Base-by-base conservation (phyloP, 495 filamentous ascomycete species). In the Penicillium coffeae region DNA sequence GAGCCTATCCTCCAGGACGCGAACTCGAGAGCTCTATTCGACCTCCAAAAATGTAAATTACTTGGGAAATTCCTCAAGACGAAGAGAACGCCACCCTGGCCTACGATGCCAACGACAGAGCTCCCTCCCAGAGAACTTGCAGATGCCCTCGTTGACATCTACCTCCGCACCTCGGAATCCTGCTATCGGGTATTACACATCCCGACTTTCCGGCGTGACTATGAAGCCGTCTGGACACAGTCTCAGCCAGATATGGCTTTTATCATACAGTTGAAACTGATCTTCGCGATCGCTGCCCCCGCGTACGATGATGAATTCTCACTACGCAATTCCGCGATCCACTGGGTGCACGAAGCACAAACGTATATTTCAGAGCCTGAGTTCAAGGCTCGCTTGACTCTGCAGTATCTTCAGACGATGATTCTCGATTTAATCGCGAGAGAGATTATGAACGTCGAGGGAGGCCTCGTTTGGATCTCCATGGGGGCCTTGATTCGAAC, bases 131-230 rank as follows among this genome's bases (percentile, higher is more conserved):
- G 74, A 47, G 58, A 64, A 1, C 45, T 80, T 13, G 71, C 77
- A 12, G 63, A 72, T 33, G 20, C 43, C 5, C 62, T 75, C 3
- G 50, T 66, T 15, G 63, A 69, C 1, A 67, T 65, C 1, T 68
- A 76, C 35, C 64, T 73, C 1, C 69, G 66, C 34, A 56, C 74
- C 4, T 65, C 58, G 8, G 78, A 84, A 44, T 42, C 40, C 0
- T 59, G 80, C 46, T 65, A 82, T 50, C 70, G 81, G 13, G 73
- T 87, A 9, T 38, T 85, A 8, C 81, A 85, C 48, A 57, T 81
- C n/a, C 80, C 81, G 0, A 68, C 68, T 0, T 85, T 88, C 50
- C 72, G 56, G 54, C 56, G 55, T 12, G 60, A 65, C 8, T 72
- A 72, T 38, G 60, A 64, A 7, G 42, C 49, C 13, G 12, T 66